Conservation (phyloP, 352 stramenopile genomes). For the Phytopythium ostracodes region DNA sequence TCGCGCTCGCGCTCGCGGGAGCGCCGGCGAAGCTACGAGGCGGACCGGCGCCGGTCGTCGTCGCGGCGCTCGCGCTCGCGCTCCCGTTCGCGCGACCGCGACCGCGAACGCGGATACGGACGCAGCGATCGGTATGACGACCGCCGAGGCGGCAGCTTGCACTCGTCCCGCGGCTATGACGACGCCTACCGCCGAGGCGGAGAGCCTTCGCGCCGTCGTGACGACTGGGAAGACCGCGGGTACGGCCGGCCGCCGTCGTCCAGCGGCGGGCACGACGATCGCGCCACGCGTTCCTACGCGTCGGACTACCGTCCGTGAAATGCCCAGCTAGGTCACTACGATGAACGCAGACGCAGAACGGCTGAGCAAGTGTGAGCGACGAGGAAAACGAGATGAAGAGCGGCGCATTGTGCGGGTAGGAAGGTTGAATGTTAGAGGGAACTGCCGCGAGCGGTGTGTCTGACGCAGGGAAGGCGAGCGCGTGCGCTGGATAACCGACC, state of each 20-base stretch:
- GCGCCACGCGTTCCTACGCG: constrained; percentile 43
- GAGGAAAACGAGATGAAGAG: background rate
- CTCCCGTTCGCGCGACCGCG: constrained; percentile 24
- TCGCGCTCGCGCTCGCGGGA: constrained; percentile 27
- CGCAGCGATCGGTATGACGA: constrained; percentile 10
- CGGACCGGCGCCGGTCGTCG: background rate
- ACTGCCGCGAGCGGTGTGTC: background rate
- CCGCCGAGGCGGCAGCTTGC: constrained; percentile 5
- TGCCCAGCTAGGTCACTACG: background rate
- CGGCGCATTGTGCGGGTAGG: background rate
- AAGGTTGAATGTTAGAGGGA: background rate
- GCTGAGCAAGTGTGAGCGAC: background rate
- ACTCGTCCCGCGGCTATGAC: constrained; percentile 10
- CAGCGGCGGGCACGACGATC: constrained; percentile 50
- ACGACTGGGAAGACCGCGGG: constrained; percentile 36
- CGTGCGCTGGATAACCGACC: background rate
- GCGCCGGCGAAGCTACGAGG: constrained; percentile 5
- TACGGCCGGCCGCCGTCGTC: constrained; percentile 28
- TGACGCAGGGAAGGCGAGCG: background rate
- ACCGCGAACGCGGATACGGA: constrained; percentile 8
- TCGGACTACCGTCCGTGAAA: constrained; percentile 40
- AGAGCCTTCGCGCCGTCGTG: constrained; percentile 16
- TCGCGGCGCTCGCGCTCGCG: constrained; percentile 15
- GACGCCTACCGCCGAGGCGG: constrained; percentile 13
- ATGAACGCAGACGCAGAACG: background rate